Conservation (phyloP, 192 early-diverging fungal genomes). For the Fimicolochytrium jonesii region DNA sequence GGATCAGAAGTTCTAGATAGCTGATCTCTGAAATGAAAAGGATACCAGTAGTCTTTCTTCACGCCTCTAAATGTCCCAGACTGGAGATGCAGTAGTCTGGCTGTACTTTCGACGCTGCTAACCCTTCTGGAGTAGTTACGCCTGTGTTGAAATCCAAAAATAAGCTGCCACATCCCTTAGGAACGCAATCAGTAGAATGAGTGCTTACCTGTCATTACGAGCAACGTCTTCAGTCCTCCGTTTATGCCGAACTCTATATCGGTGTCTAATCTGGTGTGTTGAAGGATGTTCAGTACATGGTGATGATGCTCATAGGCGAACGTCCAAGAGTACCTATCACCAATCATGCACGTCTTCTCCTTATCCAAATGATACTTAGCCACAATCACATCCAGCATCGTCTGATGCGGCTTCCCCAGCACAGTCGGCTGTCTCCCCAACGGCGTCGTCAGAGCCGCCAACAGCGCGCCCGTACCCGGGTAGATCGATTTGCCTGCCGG, state of each 20-base stretch:
- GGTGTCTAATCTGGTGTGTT: conserved; percentile 81
- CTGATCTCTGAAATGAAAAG: no score
- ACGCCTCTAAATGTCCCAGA: conserved; percentile 33
- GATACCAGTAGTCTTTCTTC: no score
- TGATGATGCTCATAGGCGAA: no score
- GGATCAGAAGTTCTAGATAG: no score
- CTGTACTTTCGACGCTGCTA: conserved; percentile 27
- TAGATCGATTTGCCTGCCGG: conserved; percentile 71
- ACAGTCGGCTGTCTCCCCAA: conserved; percentile 74
- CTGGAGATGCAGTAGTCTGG: conserved; percentile 41
- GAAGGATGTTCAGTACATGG: neutral
- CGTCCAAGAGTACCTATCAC: conserved; percentile 71
- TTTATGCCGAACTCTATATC: conserved; percentile 91
- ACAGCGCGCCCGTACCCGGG: conserved; percentile 83
- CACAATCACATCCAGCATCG: conserved; percentile 91
- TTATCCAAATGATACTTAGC: conserved; percentile 78
- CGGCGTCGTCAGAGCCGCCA: conserved; percentile 68
- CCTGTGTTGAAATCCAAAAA: conserved; percentile 10
- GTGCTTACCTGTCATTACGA: conserved; percentile 79
- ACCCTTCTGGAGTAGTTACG: conserved; percentile 30
- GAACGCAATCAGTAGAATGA: neutral
- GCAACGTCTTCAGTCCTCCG: conserved; percentile 80
- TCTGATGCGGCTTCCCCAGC: conserved; percentile 89
- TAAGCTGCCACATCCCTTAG: neutral
- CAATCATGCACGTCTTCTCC: conserved; percentile 88